A percentile compares a stretch with the other conserved stretches of the same genome.
Evolutionary conservation across 1,284 basidiomycete species (phyloP).

Genomic region (Tremellales sp.): DNA sequence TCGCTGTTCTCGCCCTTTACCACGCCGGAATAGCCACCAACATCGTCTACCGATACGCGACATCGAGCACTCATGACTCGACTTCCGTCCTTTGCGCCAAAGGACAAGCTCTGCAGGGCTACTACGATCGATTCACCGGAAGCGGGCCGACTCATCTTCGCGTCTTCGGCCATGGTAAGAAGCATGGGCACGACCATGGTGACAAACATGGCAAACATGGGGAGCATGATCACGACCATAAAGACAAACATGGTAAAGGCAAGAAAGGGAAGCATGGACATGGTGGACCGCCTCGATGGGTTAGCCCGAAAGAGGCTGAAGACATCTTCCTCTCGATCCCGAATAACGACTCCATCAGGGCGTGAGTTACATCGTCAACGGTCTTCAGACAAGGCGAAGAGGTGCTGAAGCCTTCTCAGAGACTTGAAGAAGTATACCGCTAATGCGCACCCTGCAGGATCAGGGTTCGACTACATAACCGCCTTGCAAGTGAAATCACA

Average conservation of each 20-base stretch:
- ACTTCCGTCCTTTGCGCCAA: no score
- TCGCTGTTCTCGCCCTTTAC: no score
- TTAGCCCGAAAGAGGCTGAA: conserved; percentile 39
- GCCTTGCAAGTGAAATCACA: conserved; percentile 47
- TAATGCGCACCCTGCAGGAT: conserved; percentile 43
- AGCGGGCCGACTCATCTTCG: not conserved
- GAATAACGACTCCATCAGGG: conserved; percentile 36
- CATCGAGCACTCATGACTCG: no score
- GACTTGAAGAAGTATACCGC: conserved; percentile 42
- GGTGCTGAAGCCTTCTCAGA: conserved; percentile 14
- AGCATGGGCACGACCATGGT: conserved; percentile 5
- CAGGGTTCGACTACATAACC: conserved; percentile 43
- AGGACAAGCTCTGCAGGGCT: no score
- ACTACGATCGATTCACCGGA: not conserved
- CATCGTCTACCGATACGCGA: no score
- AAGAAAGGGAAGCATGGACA: conserved; percentile 3
- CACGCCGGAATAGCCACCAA: no score
- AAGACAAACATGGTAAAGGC: not conserved
- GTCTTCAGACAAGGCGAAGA: no score
- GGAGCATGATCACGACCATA: conserved; percentile 5
- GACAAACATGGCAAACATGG: conserved; percentile 5
- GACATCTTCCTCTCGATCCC: conserved; percentile 43
- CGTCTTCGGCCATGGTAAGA: conserved; percentile 1
- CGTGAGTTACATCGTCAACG: conserved; percentile 20
- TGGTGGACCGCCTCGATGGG: not conserved